Conservation (phyloP, 805 yeast genomes). For the Nakazawaea ambrosiae region DNA sequence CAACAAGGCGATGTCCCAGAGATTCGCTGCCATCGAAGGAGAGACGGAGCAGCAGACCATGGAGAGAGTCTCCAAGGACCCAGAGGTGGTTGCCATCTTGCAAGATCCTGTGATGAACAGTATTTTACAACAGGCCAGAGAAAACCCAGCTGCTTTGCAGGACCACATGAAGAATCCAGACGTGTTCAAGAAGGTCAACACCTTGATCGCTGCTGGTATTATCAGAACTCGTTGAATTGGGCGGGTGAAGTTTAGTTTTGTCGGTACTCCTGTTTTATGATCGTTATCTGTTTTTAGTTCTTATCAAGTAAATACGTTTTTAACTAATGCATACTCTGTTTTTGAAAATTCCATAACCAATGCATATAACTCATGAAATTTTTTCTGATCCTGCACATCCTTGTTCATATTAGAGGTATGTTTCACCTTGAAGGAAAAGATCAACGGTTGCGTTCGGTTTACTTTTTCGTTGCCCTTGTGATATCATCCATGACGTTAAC, state of each 20-base stretch:
- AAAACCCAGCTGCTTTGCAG: conserved; percentile 92
- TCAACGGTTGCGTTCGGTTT: no score
- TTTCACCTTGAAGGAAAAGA: no score
- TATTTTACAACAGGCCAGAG: conserved; percentile 87
- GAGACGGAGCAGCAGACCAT: conserved; percentile 94
- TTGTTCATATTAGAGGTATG: no score
- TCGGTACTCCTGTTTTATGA: background rate
- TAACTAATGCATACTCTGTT: background rate
- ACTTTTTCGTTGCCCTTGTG: no score
- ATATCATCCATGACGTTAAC: no score
- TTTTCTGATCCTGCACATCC: no score
- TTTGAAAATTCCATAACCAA: background rate
- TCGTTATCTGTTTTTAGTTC: background rate
- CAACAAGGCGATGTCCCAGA: conserved; percentile 66
- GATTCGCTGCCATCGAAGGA: conserved; percentile 77
- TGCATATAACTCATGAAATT: no score
- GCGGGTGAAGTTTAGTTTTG: no score
- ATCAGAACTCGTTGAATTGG: conserved; percentile 73
- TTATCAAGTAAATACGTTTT: background rate
- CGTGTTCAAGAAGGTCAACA: conserved; percentile 78
- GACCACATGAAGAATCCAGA: conserved; percentile 98
- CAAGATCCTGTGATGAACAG: conserved; percentile 96
- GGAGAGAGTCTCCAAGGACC: conserved; percentile 85
- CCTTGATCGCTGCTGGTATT: conserved; percentile 93
- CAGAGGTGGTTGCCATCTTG: conserved; percentile 85